Evolutionary conservation across 2,329 filamentous ascomycete genomes (phyloP), one percentile per base, ranked within the genome.

Genomic region (Ilyonectria destructans): DNA sequence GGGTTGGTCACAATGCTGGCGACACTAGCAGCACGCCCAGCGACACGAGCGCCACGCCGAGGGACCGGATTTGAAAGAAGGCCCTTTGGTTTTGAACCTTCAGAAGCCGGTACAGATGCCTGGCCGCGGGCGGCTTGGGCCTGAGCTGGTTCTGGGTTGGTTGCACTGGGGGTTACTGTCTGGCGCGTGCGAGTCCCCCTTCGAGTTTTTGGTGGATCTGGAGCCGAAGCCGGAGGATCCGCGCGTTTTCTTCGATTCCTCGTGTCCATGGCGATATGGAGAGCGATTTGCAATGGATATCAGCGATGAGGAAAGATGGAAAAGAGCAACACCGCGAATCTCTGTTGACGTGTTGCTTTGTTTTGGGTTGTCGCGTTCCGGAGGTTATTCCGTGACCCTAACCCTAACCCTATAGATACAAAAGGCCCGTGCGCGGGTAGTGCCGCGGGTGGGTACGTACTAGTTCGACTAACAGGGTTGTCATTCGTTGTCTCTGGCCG

Each of bases 31-130:
- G 51, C 51, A 13, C 31, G 29, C 15, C 64, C 64, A 31, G 64
- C 33, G 19, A 49, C 23, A n/a, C 62, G 75, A 54, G 76, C 71
- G n/a, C 73, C 76, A 26, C 77, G 75, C 15, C 74, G 71, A 45
- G 77, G 49, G 13, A 65, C 55, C 1, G 70, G 70, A 35, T 72
- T 62, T 26, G 33, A 33, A 17, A 63, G 58, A 26, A 74, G 46
- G 17, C 65, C 68, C 37, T 55, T 69, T 29, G 59, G 51, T 13
- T 37, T 60, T 48, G 31, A 55, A 17, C 4, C 31, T 37, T 63
- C 49, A 29, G 19, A 19, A 48, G 48, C 26, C 31, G 45, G 58
- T 33, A 31, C 63, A n/a, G 51, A 46, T 13, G 40, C 37, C 17
- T 62, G 65, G 4, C 33, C 40, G 43, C 51, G 54, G 31, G 48